phyloP scores from a whole-genome alignment of 2,329 filamentous ascomycete genomes.

The Aspergillus quadrilineatus region DNA sequence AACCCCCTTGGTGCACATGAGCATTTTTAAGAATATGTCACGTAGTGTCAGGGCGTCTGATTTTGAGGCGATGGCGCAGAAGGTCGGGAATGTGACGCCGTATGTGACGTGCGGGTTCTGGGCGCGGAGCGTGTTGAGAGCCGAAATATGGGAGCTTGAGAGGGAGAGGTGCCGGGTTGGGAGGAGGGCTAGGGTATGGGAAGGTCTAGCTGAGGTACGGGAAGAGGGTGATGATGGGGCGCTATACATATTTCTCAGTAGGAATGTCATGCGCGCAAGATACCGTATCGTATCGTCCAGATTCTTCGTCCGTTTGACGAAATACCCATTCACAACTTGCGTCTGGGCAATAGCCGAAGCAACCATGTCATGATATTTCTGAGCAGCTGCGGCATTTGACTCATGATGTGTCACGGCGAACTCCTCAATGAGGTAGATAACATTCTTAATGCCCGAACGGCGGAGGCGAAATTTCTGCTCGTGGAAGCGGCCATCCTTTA shows the following conservation, averaged over 20 bases:
- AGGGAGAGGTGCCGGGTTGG: slow-evolving; percentile 60
- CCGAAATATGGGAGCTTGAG: slow-evolving; percentile 65
- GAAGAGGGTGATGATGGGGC: neutral
- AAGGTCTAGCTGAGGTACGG: neutral
- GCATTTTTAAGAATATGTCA: slow-evolving; percentile 78
- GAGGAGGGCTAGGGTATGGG: slow-evolving; percentile 57
- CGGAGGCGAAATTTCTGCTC: slow-evolving; percentile 81
- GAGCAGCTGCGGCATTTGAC: slow-evolving; percentile 39
- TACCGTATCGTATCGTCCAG: slow-evolving; percentile 78
- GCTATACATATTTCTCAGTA: slow-evolving; percentile 64
- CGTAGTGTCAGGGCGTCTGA: slow-evolving; percentile 70
- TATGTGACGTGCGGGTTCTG: slow-evolving; percentile 51
- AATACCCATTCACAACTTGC: slow-evolving; percentile 76
- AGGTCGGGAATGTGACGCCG: slow-evolving; percentile 68
- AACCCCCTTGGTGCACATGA: slow-evolving; percentile 75
- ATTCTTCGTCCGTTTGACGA: slow-evolving; percentile 71
- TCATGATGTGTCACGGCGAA: slow-evolving; percentile 59
- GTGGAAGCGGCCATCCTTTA: slow-evolving; percentile 78
- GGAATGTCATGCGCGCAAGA: slow-evolving; percentile 67
- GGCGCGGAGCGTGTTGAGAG: slow-evolving; percentile 60
- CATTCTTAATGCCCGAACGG: slow-evolving; percentile 70
- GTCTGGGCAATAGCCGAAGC: slow-evolving; percentile 72
- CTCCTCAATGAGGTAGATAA: slow-evolving; percentile 77
- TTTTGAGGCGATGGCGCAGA: slow-evolving; percentile 71
- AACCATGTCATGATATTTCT: slow-evolving; percentile 64